Percentiles rank a stretch among this genome's conserved stretches.
Evolutionary conservation across 2,329 filamentous ascomycete genomes (phyloP).

Genomic region (Lasiodiplodia hormozganensis): DNA sequence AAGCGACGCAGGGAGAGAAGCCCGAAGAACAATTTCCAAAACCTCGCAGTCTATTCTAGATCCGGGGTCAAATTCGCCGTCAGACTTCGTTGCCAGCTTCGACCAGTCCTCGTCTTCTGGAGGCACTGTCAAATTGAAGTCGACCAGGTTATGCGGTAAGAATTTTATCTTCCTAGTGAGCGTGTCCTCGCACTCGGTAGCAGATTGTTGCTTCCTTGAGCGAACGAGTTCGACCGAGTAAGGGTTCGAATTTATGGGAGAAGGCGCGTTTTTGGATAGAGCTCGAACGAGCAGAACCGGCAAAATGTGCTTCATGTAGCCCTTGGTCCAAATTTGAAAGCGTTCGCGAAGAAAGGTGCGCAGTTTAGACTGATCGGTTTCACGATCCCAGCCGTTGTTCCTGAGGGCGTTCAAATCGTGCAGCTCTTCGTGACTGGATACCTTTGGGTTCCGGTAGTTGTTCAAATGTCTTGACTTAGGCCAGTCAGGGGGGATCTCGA

Average conservation of each 20-base stretch:
- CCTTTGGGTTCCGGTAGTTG: constrained; percentile 47
- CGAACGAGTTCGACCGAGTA: constrained; percentile 43
- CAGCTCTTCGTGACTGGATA: constrained; percentile 43
- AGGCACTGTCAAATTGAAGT: constrained; percentile 26
- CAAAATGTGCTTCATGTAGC: constrained; percentile 48
- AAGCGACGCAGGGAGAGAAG: constrained; percentile 38
- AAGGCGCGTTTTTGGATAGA: constrained; percentile 30
- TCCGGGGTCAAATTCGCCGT: constrained; percentile 42
- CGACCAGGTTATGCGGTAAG: constrained; percentile 42
- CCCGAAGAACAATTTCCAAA: constrained; percentile 41
- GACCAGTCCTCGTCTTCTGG: constrained; percentile 33
- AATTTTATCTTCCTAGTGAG: constrained; percentile 47
- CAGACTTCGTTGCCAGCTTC: constrained; percentile 40
- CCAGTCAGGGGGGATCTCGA: constrained; percentile 8
- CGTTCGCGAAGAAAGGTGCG: constrained; percentile 41
- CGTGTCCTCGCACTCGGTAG: neutral
- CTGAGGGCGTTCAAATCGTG: constrained; percentile 38
- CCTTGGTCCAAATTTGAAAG: constrained; percentile 49
- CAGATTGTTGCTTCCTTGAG: constrained; percentile 35
- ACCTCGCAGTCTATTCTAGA: constrained; percentile 47
- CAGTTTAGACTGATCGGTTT: constrained; percentile 42
- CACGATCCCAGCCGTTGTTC: constrained; percentile 37
- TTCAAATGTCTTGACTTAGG: constrained; percentile 34
- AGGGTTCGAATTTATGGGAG: constrained; percentile 34
- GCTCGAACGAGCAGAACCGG: constrained; percentile 45